These are phyloP conservation scores for Closterium sp. DNA, from an alignment of 139 green algal species.

Conservation along the genomic window DNA sequence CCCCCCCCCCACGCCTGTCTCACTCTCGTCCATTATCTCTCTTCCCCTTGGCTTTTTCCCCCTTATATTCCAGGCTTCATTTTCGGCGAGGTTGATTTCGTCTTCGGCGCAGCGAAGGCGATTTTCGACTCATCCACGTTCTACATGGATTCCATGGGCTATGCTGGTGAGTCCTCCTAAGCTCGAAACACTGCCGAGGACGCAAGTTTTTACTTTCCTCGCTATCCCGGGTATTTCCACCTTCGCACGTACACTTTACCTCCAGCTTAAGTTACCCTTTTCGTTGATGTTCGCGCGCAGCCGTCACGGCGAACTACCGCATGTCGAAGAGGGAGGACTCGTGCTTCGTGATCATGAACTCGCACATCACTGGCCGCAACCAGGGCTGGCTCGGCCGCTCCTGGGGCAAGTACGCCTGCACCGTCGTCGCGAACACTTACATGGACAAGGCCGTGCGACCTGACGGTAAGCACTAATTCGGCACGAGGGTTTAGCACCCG, in stretches of 20 bases:
- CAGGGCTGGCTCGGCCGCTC: constrained; percentile 14
- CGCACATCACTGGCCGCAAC: background rate
- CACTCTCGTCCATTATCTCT: too few relatives aligned
- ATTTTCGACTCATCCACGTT: constrained; percentile 21
- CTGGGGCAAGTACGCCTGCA: constrained; percentile 19
- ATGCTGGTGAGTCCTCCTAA: constrained; percentile 1
- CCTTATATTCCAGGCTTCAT: background rate
- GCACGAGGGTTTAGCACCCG: too few relatives aligned
- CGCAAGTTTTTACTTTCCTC: background rate
- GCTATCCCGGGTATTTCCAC: too few relatives aligned
- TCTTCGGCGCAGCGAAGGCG: constrained; percentile 12
- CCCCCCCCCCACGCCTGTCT: too few relatives aligned
- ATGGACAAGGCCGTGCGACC: constrained; percentile 26
- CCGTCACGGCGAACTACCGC: constrained; percentile 10
- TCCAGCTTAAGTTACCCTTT: too few relatives aligned
- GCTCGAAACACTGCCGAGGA: too few relatives aligned
- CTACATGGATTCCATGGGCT: constrained; percentile 12
- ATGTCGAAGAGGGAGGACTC: background rate
- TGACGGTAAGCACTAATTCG: constrained; percentile 1
- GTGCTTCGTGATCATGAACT: constrained; percentile 5
- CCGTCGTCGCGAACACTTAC: constrained; percentile 27
- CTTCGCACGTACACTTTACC: too few relatives aligned
- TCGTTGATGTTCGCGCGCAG: background rate
- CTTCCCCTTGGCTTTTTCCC: background rate
- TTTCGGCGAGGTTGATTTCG: constrained; percentile 16